A percentile compares a stretch with the other conserved stretches of the same genome.
Conservation (phyloP, 306 rosid genomes). For the Phaseolus lunatus region DNA sequence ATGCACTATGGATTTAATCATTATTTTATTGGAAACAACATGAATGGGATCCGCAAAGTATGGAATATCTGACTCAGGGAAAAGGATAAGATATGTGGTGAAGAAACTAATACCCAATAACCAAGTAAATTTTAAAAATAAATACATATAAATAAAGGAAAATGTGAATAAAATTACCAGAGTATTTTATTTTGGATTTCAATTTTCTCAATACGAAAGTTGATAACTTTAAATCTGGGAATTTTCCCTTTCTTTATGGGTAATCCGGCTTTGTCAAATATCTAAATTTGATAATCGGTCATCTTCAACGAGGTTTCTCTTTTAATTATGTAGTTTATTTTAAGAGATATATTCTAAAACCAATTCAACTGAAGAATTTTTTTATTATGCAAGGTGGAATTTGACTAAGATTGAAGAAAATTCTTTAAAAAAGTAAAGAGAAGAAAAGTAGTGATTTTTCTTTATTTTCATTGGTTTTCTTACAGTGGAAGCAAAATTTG, state of each 20-base stretch:
- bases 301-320: no score
- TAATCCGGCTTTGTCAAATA: no score
- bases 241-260: no score
- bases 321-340: no score
- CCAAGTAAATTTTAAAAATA: background rate
- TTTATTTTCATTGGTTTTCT: background rate
- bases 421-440: background rate
- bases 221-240: no score
- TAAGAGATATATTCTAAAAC: no score
- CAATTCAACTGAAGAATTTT: no score
- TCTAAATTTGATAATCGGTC: no score
- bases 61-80: conserved; percentile 1
- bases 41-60: background rate
- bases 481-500: background rate
- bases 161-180: background rate
- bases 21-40: background rate
- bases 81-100: background rate
- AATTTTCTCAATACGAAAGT: background rate
- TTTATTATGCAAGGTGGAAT: background rate
- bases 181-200: background rate
- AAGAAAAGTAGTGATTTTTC: background rate
- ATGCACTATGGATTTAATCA: conserved; percentile 37
- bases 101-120: background rate
- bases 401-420: background rate
- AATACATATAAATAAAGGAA: background rate